Evolutionary conservation across 768 basidiomycete genomes (phyloP), one percentile per base, ranked within the genome.

Genomic region (Russula earlei): DNA sequence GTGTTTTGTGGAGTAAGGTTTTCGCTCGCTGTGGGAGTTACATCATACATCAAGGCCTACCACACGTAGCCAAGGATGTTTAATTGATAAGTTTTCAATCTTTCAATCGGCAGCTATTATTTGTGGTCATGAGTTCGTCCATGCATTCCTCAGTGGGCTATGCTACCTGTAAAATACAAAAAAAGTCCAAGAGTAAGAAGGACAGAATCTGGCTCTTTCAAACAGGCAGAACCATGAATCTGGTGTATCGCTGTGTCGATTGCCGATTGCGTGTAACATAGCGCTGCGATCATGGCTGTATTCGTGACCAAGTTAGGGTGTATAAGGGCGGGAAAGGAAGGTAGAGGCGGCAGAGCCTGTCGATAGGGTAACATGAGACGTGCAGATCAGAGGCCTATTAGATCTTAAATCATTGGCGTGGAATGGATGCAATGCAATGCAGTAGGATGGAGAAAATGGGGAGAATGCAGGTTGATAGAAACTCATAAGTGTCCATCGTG

Each of bases 361-460:
- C 29, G 43, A 44, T 51, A 31, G 33, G 45, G 33, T 52, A 46
- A 56, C 55, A 43, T 52, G 55, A 44, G 22, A 51, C 55, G 19
- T 56, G 55, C 55, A 56, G 43, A 56, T 56, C 37, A 29, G 37
- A 52, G 25, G 24, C 44, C 37, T 52, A 52, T 52, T 52, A 56
- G 56, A 56, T 56, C 56, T 51, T 56, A 40, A 50, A 52, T 56
- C 44, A 45, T 56, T 46, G 56, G 31, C 12, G 37, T 47, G 44
- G 43, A 56, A 52, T 40, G 24, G 29, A 52, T 46, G 44, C 36
- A 34, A 45, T 52, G 31, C 31, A 41, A 31, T 41, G 50, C 29
- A 14, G 40, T 31, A 22, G 24, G 29, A n/a, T 8, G 10, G 7
- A 44, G 15, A 49, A 41, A 53, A 29, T 8, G 33, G 29, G 29